Percentiles rank a stretch among this genome's conserved stretches.
Conservation (phyloP, 345 rosid genomes). For the Odontarrhena argentea region DNA sequence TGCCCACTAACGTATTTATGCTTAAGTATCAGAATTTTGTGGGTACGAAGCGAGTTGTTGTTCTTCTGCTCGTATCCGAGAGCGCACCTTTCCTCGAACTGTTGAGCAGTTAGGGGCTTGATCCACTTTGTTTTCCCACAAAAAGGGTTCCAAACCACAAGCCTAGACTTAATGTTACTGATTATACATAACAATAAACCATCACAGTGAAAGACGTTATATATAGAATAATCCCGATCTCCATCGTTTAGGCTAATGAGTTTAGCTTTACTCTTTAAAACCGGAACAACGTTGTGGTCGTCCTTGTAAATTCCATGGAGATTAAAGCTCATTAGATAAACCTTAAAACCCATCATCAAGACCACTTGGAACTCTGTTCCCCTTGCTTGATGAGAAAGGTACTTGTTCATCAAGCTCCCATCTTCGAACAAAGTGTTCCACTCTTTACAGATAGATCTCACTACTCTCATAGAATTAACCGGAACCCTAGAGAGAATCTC, state of each 20-base stretch:
- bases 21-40: conserved; percentile 3
- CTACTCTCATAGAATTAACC: not conserved
- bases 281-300: not conserved
- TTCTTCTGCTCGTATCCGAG: conserved; percentile 1
- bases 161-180: not conserved
- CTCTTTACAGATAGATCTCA: not conserved
- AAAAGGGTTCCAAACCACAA: conserved; percentile 26
- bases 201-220: not conserved
- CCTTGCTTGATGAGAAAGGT: not conserved
- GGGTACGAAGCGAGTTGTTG: not conserved
- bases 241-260: not conserved
- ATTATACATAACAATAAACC: conserved; percentile 3
- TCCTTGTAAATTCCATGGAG: not conserved
- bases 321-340: not conserved
- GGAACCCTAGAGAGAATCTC: not conserved
- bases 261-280: not conserved
- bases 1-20: too few relatives aligned
- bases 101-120: not conserved
- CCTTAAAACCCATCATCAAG: not conserved
- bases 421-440: not conserved
- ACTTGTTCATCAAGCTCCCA: not conserved
- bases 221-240: not conserved
- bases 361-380: not conserved
- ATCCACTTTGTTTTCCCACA: conserved; percentile 17
- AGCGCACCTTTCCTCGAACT: not conserved